Conservation (phyloP, 495 filamentous ascomycete genomes). For the Hypoxylon lienhwacheense region DNA sequence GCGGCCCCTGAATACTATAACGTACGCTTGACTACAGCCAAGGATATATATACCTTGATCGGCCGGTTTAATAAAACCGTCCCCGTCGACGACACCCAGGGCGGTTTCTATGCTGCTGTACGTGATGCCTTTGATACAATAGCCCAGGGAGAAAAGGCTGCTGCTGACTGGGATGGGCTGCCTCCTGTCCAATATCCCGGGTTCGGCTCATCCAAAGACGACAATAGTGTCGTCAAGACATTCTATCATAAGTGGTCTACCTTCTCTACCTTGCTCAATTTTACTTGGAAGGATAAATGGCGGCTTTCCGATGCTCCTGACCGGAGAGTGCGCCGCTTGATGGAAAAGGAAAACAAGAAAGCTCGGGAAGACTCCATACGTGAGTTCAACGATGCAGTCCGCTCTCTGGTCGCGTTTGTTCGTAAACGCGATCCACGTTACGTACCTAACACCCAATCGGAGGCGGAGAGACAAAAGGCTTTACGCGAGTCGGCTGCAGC, state of each 20-base stretch:
- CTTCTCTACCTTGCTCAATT: slow-evolving; percentile 83
- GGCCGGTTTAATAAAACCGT: slow-evolving; percentile 74
- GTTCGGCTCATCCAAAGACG: slow-evolving; percentile 72
- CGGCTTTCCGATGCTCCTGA: slow-evolving; percentile 84
- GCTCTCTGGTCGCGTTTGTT: slow-evolving; percentile 83
- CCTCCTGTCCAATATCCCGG: slow-evolving; percentile 65
- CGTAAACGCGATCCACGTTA: slow-evolving; percentile 90
- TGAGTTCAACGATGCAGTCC: slow-evolving; percentile 92
- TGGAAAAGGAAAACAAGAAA: slow-evolving; percentile 94
- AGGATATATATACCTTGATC: slow-evolving; percentile 73
- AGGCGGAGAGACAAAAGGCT: slow-evolving; percentile 76
- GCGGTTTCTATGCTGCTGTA: slow-evolving; percentile 81
- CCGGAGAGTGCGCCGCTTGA: slow-evolving; percentile 74
- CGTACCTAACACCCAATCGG: slow-evolving; percentile 64
- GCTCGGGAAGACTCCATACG: slow-evolving; percentile 78
- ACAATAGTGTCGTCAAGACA: slow-evolving; percentile 66
- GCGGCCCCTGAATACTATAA: slow-evolving; percentile 60
- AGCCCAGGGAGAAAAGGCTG: slow-evolving; percentile 76
- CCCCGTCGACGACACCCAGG: slow-evolving; percentile 72
- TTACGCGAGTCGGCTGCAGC: slow-evolving; percentile 77
- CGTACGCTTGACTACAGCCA: slow-evolving; percentile 70
- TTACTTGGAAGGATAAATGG: slow-evolving; percentile 86
- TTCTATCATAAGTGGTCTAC: slow-evolving; percentile 83
- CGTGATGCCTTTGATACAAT: slow-evolving; percentile 74
- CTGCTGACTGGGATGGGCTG: slow-evolving; percentile 66